Conservation (phyloP, 768 basidiomycete species). For the Zangia roseola region DNA sequence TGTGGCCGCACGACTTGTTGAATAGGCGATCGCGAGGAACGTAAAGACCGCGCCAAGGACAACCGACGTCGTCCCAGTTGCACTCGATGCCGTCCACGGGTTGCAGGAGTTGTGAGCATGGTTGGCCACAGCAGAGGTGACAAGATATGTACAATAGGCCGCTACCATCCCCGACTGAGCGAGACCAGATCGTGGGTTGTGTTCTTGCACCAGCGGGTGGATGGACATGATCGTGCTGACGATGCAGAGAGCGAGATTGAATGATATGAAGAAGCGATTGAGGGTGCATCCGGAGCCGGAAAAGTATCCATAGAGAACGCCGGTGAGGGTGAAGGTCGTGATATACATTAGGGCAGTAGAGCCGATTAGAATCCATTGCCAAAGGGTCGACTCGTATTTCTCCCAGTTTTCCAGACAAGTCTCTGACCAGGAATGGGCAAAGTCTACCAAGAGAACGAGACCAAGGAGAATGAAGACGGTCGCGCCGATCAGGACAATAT, state of each 20-base stretch:
- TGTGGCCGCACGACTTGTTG: constrained; percentile 93
- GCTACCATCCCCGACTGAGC: constrained; percentile 98
- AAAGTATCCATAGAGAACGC: constrained; percentile 90
- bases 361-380: constrained; percentile 95
- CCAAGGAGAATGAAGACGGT: constrained; percentile 96
- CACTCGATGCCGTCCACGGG: constrained; percentile 69
- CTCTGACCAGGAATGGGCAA: constrained; percentile 98
- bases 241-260: constrained; percentile 82
- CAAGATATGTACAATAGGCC: constrained; percentile 94
- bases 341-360: constrained; percentile 90
- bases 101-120: constrained; percentile 87
- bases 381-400: constrained; percentile 77
- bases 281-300: constrained; percentile 81
- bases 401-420: constrained; percentile 97
- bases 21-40: constrained; percentile 97
- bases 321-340: constrained; percentile 81
- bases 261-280: constrained; percentile 96
- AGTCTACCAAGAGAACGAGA: constrained; percentile 95
- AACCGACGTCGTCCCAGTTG: constrained; percentile 82
- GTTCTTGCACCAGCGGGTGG: constrained; percentile 83
- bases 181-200: constrained; percentile 91
- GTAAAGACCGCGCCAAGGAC: constrained; percentile 93
- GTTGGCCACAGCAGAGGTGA: constrained; percentile 91
- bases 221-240: constrained; percentile 80
- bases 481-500: constrained; percentile 87